Percentiles rank a stretch among this genome's conserved stretches.
Evolutionary conservation across 495 filamentous ascomycete species (phyloP).

Genomic region (Aspergillus bridgeri): DNA sequence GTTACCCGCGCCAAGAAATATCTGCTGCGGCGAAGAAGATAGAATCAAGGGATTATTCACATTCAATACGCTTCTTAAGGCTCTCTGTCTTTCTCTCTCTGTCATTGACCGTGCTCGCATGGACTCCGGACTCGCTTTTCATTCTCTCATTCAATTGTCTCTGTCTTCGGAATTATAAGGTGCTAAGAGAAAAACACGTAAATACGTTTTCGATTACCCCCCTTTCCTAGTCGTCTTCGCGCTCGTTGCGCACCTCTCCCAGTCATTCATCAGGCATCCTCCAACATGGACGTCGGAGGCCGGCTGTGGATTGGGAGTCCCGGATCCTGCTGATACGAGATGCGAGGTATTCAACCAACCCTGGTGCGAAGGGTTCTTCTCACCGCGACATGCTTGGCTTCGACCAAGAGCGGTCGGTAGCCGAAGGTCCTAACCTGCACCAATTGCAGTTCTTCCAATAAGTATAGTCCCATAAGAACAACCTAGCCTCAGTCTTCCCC

Average conservation of each 20-base stretch:
- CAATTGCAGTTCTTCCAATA: not conserved
- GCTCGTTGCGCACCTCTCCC: not conserved
- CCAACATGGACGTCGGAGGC: not conserved
- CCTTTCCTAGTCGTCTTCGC: not conserved
- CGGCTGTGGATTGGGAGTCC: not conserved
- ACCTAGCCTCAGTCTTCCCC: not conserved
- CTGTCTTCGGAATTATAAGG: not conserved
- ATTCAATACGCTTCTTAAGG: conserved; percentile 6
- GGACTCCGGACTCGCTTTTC: conserved; percentile 5
- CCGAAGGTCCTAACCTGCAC: not conserved
- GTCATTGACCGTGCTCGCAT: not conserved
- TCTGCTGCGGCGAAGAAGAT: not conserved
- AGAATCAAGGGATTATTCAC: not conserved
- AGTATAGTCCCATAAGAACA: not conserved
- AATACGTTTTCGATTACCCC: not conserved
- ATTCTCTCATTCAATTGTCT: conserved; percentile 5
- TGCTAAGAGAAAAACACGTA: not conserved
- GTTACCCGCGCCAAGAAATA: conserved; percentile 10
- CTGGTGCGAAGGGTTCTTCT: not conserved
- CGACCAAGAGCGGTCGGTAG: not conserved
- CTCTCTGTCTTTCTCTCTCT: too few relatives aligned
- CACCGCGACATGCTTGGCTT: not conserved
- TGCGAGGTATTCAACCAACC: too few relatives aligned
- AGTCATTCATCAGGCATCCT: not conserved
- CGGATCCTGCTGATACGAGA: not conserved